A percentile compares a stretch with the other conserved stretches of the same genome.
phyloP scores from a whole-genome alignment of 805 yeast genomes.

The Tetrapisispora pingtungensis region DNA sequence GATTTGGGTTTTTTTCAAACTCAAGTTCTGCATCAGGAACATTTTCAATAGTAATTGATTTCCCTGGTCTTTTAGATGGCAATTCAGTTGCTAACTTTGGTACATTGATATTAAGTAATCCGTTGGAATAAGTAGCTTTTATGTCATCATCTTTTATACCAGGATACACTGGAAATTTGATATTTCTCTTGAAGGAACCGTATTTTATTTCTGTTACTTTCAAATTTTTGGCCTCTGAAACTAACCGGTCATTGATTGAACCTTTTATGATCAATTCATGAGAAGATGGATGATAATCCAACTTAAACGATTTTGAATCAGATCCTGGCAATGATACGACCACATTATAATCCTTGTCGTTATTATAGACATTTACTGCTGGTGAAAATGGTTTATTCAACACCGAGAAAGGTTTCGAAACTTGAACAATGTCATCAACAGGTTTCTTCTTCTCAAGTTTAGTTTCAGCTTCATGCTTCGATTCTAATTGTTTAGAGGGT shows the following conservation, averaged over 20 bases:
- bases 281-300: conserved; percentile 50
- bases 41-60: conserved; percentile 38
- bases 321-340: conserved; percentile 54
- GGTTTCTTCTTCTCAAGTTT: not conserved
- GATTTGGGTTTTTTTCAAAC: conserved; percentile 40
- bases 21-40: conserved; percentile 40
- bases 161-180: conserved; percentile 46
- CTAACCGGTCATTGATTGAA: conserved; percentile 32
- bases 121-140: conserved; percentile 44
- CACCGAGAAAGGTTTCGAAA: conserved; percentile 36
- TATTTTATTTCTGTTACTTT: conserved; percentile 45
- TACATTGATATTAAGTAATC: conserved; percentile 41
- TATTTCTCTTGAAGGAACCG: conserved; percentile 48
- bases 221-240: conserved; percentile 31
- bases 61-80: conserved; percentile 32
- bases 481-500: too few relatives aligned
- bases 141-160: conserved; percentile 43
- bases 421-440: conserved; percentile 23
- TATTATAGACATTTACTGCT: conserved; percentile 47
- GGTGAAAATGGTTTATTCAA: conserved; percentile 45
- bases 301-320: conserved; percentile 39
- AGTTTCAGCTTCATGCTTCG: not conserved
- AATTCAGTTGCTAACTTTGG: conserved; percentile 35
- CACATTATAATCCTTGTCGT: conserved; percentile 36
- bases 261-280: conserved; percentile 47